Conservation (phyloP, 768 basidiomycete genomes). For the Pisolithus orientalis region DNA sequence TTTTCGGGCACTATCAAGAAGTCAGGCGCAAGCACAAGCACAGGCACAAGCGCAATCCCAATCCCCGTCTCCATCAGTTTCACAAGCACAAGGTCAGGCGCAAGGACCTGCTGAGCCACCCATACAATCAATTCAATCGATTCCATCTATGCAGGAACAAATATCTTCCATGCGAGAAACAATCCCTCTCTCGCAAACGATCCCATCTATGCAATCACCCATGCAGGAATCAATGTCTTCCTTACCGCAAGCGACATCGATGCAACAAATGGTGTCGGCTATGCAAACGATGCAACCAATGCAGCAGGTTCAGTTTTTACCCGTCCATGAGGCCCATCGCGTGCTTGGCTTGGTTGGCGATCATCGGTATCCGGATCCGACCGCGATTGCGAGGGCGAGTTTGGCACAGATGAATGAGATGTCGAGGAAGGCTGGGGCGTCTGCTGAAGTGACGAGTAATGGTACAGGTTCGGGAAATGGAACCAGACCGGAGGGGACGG, state of each 20-base stretch:
- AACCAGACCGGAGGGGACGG: constrained; percentile 5
- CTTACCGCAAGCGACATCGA: not conserved
- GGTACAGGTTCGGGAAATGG: not conserved
- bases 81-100: not conserved
- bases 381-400: constrained; percentile 55
- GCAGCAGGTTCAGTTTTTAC: constrained; percentile 38
- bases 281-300: constrained; percentile 2
- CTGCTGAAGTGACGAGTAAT: too few species aligned
- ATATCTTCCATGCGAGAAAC: too few species aligned
- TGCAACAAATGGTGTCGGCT: not conserved
- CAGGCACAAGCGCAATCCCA: not conserved
- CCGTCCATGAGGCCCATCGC: constrained; percentile 50
- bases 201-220: not conserved
- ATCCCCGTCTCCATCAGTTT: not conserved
- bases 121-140: constrained; percentile 1
- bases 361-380: constrained; percentile 32
- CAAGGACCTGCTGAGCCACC: not conserved
- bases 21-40: constrained; percentile 2
- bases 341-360: constrained; percentile 37
- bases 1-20: constrained; percentile 18
- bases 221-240: not conserved
- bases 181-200: too few species aligned
- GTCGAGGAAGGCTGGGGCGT: constrained; percentile 52
- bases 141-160: not conserved
- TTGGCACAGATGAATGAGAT: constrained; percentile 77